A percentile compares a stretch with the other conserved stretches of the same genome.
These are phyloP conservation scores for Podila clonocystis DNA, from an alignment of 192 early-diverging fungal genomes.

Conservation along the genomic window DNA sequence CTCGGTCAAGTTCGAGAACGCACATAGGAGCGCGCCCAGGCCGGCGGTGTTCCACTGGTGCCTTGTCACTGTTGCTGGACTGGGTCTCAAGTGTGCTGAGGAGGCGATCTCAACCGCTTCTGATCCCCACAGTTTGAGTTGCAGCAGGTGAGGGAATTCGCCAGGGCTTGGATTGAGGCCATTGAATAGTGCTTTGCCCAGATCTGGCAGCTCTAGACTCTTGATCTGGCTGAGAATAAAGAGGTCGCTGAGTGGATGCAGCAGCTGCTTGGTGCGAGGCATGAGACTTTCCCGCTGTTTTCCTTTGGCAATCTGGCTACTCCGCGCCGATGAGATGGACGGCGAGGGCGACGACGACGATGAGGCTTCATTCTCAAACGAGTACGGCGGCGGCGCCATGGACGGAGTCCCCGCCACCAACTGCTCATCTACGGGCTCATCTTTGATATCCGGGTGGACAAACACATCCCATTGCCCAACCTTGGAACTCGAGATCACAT, in stretches of 20 bases:
- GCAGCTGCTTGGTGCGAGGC: not conserved
- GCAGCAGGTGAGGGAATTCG: slow-evolving; percentile 18
- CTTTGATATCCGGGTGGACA: not conserved
- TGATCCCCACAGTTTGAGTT: slow-evolving; percentile 18
- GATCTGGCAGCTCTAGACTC: slow-evolving; percentile 18
- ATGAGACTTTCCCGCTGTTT: not conserved
- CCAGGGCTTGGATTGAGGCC: slow-evolving; percentile 5
- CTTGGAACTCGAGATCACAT: slow-evolving; percentile 12
- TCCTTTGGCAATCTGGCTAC: too few relatives aligned
- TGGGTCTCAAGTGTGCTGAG: not conserved
- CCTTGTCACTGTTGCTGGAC: not conserved
- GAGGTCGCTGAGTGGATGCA: slow-evolving; percentile 6
- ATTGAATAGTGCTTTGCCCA: not conserved
- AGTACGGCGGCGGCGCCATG: slow-evolving; percentile 9
- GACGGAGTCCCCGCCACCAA: not conserved
- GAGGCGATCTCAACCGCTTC: not conserved
- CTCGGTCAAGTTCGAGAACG: slow-evolving; percentile 15
- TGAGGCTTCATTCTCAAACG: not conserved
- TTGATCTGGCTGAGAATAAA: slow-evolving; percentile 16
- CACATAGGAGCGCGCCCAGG: slow-evolving; percentile 8
- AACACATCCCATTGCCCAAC: slow-evolving; percentile 8
- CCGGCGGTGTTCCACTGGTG: slow-evolving; percentile 1
- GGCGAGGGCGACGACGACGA: not conserved
- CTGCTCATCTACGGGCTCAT: not conserved
- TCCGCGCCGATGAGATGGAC: not conserved